These are phyloP conservation scores for Colletotrichum lupini DNA, from an alignment of 2,329 filamentous ascomycete species.

Conservation along the genomic window DNA sequence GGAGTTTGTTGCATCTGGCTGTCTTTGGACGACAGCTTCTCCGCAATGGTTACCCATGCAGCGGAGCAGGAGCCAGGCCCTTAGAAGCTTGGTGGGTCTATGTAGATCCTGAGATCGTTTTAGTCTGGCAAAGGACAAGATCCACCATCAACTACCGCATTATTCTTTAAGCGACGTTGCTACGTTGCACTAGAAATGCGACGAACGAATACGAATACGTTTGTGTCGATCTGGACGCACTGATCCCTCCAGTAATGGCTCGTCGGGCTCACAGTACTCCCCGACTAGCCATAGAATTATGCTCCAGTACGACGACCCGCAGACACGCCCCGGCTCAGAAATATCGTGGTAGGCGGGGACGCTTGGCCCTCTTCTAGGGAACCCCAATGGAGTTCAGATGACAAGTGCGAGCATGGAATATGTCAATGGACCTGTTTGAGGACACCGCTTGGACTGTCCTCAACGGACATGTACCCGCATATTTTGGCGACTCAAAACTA, in stretches of 20 bases:
- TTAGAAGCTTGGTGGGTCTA: too few species aligned
- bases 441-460: neutral
- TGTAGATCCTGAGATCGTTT: neutral
- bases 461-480: neutral
- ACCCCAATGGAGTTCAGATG: neutral
- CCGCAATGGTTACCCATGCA: neutral
- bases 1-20: neutral
- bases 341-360: neutral
- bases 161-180: neutral
- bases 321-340: neutral
- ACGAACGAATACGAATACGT: slow-evolving; percentile 27
- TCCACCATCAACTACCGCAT: neutral
- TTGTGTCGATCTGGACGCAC: neutral
- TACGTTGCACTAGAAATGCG: neutral
- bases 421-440: neutral
- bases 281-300: neutral
- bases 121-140: neutral
- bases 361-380: neutral
- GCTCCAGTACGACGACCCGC: neutral
- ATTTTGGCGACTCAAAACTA: neutral
- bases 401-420: neutral
- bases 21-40: neutral
- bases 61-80: neutral
- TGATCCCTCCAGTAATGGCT: neutral
- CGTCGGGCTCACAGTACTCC: neutral